Evolutionary conservation across 768 basidiomycete genomes (phyloP).

Genomic region (Tylopilus cervinicoccineus): DNA sequence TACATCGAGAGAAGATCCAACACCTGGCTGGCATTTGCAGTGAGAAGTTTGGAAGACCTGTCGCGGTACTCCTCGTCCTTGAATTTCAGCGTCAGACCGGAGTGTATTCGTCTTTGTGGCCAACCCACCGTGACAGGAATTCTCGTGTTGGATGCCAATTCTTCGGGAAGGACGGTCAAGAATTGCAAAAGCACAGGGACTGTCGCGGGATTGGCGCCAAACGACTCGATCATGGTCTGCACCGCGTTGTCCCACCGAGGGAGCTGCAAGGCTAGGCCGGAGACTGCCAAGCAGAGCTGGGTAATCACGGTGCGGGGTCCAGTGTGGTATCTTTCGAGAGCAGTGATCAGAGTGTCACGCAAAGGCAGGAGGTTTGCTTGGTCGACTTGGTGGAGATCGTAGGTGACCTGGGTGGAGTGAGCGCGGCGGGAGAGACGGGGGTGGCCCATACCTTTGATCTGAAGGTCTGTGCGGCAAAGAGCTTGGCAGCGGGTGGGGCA

Average conservation of each 20-base stretch:
- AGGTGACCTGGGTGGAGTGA: slow-evolving; percentile 71
- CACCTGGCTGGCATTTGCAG: slow-evolving; percentile 65
- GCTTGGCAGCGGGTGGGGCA: slow-evolving; percentile 71
- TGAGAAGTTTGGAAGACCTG: slow-evolving; percentile 56
- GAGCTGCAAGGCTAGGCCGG: slow-evolving; percentile 88
- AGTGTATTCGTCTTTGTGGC: not conserved
- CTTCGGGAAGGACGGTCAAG: slow-evolving; percentile 87
- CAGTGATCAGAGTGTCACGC: slow-evolving; percentile 81
- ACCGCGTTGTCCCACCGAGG: slow-evolving; percentile 82
- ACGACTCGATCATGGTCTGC: slow-evolving; percentile 73
- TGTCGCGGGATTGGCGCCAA: slow-evolving; percentile 79
- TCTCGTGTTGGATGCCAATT: slow-evolving; percentile 75
- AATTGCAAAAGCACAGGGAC: slow-evolving; percentile 88
- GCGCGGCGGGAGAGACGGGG: slow-evolving; percentile 19
- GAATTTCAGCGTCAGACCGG: slow-evolving; percentile 9
- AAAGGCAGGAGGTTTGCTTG: slow-evolving; percentile 67
- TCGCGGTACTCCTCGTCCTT: slow-evolving; percentile 77
- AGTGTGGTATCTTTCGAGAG: slow-evolving; percentile 63
- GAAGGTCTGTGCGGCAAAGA: slow-evolving; percentile 97
- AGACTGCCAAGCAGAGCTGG: slow-evolving; percentile 86
- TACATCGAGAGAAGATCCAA: slow-evolving; percentile 83
- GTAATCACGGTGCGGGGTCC: slow-evolving; percentile 84
- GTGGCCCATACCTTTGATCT: slow-evolving; percentile 73
- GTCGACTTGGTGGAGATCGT: slow-evolving; percentile 89
- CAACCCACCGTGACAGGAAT: slow-evolving; percentile 82